Conservation (phyloP, 164 flowering plant species). For the Kingdonia uniflora region DNA sequence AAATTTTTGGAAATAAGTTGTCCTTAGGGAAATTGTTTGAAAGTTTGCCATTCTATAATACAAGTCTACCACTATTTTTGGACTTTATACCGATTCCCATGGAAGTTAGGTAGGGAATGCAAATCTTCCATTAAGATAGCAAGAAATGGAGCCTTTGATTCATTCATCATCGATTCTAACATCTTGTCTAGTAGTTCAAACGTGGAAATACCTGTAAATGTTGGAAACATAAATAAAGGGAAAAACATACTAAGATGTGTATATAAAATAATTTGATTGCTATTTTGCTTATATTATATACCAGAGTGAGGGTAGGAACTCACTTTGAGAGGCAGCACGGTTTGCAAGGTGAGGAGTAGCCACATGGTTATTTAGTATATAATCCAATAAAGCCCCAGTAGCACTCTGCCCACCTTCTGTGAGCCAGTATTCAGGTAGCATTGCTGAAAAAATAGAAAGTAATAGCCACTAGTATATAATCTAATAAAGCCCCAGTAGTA, state of each 20-base stretch:
- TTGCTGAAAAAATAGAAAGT: conserved; percentile 37
- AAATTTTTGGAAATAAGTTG: too few species aligned
- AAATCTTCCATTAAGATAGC: conserved; percentile 74
- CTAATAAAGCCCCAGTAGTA: too few species aligned
- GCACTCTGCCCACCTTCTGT: conserved; percentile 99
- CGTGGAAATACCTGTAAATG: conserved; percentile 49
- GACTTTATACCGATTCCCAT: conserved; percentile 75
- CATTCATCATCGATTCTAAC: conserved; percentile 46
- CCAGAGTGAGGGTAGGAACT: conserved; percentile 11
- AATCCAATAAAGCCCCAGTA: conserved; percentile 80
- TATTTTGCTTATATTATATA: neutral
- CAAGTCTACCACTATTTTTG: neutral
- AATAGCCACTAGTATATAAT: too few species aligned
- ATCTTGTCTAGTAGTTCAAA: conserved; percentile 63
- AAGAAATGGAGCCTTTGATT: conserved; percentile 54
- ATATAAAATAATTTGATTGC: neutral
- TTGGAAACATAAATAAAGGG: neutral
- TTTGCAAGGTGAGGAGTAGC: conserved; percentile 84
- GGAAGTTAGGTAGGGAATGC: conserved; percentile 91
- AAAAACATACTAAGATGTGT: neutral
- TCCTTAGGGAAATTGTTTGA: too few species aligned
- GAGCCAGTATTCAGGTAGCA: conserved; percentile 93
- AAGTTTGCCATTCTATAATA: too few species aligned
- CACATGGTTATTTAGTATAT: conserved; percentile 66
- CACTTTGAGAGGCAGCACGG: conserved; percentile 81